Conservation (phyloP, 495 filamentous ascomycete species). For the Chaetomium tenue region DNA sequence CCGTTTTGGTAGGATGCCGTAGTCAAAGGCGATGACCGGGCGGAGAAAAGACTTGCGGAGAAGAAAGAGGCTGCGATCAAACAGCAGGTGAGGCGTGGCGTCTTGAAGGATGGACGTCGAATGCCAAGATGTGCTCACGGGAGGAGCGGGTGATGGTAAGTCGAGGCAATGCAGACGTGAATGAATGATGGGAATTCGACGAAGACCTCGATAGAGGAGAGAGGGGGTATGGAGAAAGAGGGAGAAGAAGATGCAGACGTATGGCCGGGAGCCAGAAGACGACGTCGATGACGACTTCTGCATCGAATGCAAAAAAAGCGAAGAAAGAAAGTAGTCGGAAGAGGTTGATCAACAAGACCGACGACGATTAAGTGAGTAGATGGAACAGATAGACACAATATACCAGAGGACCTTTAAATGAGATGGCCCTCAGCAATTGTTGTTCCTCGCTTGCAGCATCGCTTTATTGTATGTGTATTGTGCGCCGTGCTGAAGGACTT, state of each 20-base stretch:
- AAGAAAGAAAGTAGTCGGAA: neutral
- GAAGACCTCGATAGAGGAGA: neutral
- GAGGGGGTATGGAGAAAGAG: neutral
- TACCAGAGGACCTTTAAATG: neutral
- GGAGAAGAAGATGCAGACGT: neutral
- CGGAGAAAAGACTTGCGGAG: neutral
- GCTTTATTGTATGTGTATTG: neutral
- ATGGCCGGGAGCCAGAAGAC: neutral
- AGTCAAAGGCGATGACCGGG: neutral
- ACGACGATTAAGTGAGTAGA: neutral
- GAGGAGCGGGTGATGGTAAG: neutral
- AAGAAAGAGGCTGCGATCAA: neutral
- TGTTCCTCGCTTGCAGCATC: slow-evolving; percentile 9
- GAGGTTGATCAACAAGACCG: neutral
- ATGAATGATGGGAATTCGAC: neutral
- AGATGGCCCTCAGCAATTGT: slow-evolving; percentile 12
- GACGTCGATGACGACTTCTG: neutral
- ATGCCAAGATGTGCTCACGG: neutral
- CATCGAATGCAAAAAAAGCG: neutral
- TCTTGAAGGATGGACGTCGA: neutral
- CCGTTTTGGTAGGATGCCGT: neutral
- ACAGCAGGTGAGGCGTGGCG: neutral
- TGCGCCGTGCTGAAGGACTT: slow-evolving; percentile 11
- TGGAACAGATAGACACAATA: neutral
- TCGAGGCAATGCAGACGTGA: neutral